Percentiles rank a stretch among this genome's conserved stretches.
Evolutionary conservation across 2,329 filamentous ascomycete genomes (phyloP).

Genomic region (Fusarium bulbicola): DNA sequence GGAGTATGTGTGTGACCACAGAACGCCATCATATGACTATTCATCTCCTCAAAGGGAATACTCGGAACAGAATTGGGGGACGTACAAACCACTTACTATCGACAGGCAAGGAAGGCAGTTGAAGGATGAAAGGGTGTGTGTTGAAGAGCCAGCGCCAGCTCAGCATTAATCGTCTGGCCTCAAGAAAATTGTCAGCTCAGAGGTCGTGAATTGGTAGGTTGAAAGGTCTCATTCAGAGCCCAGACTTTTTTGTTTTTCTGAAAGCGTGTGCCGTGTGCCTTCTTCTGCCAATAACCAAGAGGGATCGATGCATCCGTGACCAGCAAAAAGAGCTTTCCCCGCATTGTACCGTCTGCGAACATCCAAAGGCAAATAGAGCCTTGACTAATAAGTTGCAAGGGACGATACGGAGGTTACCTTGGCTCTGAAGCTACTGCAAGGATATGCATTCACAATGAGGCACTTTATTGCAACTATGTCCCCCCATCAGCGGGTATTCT

Average conservation of each 20-base stretch:
- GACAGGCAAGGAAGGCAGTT: constrained; percentile 8
- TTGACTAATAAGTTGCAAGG: constrained; percentile 26
- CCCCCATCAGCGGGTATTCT: constrained; percentile 1
- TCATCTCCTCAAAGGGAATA: constrained; percentile 21
- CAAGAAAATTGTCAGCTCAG: constrained; percentile 14
- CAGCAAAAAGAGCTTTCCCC: constrained; percentile 30
- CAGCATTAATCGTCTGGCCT: constrained; percentile 18
- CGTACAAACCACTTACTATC: constrained; percentile 11
- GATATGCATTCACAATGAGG: constrained; percentile 25
- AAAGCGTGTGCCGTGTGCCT: constrained; percentile 30
- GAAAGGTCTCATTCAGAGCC: constrained; percentile 8
- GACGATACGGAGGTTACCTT: constrained; percentile 23
- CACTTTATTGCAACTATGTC: constrained; percentile 5
- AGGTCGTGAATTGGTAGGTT: constrained; percentile 9
- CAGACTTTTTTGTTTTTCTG: constrained; percentile 23
- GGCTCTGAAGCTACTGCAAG: constrained; percentile 30
- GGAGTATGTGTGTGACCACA: constrained; percentile 29
- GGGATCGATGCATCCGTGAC: constrained; percentile 35
- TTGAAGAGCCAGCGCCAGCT: constrained; percentile 15
- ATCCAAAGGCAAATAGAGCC: constrained; percentile 2
- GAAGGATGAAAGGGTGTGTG: constrained; percentile 24
- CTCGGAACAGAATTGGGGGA: constrained; percentile 26
- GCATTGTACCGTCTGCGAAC: constrained; percentile 25
- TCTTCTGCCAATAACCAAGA: constrained; percentile 16
- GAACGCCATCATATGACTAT: constrained; percentile 31